Evolutionary conservation across 2,329 filamentous ascomycete genomes (phyloP).

Genomic region (Paraphoma chrysanthemicola): DNA sequence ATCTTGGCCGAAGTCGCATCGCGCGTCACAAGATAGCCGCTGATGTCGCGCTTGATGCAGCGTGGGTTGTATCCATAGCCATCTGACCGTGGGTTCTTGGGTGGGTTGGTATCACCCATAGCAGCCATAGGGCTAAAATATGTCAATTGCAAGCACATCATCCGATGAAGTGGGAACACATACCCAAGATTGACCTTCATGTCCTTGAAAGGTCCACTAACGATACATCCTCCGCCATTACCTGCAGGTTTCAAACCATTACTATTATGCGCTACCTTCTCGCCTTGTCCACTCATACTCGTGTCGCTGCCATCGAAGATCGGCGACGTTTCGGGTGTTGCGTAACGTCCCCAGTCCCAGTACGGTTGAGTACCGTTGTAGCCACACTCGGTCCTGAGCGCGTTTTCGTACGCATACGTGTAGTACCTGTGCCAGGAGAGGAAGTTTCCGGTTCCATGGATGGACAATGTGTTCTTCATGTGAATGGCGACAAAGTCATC

Average conservation of each 20-base stretch:
- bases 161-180: neutral
- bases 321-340: constrained; percentile 56
- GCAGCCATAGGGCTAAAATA: constrained; percentile 28
- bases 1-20: constrained; percentile 40
- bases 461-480: constrained; percentile 44
- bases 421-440: constrained; percentile 53
- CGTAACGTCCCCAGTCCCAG: constrained; percentile 62
- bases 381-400: constrained; percentile 52
- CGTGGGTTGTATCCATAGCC: constrained; percentile 47
- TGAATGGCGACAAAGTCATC: constrained; percentile 48
- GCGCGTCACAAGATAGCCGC: constrained; percentile 31
- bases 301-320: constrained; percentile 65
- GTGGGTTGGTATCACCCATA: constrained; percentile 36
- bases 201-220: constrained; percentile 58
- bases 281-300: constrained; percentile 57
- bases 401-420: constrained; percentile 51
- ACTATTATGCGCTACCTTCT: constrained; percentile 33
- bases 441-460: constrained; percentile 47
- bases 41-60: constrained; percentile 51
- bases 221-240: constrained; percentile 63
- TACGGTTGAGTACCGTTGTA: constrained; percentile 56
- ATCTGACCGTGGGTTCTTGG: constrained; percentile 46
- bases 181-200: constrained; percentile 43
- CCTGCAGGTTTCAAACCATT: constrained; percentile 52
- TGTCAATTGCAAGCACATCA: neutral